phyloP scores from a whole-genome alignment of 139 green algal species.

The Picochlorum sp. region DNA sequence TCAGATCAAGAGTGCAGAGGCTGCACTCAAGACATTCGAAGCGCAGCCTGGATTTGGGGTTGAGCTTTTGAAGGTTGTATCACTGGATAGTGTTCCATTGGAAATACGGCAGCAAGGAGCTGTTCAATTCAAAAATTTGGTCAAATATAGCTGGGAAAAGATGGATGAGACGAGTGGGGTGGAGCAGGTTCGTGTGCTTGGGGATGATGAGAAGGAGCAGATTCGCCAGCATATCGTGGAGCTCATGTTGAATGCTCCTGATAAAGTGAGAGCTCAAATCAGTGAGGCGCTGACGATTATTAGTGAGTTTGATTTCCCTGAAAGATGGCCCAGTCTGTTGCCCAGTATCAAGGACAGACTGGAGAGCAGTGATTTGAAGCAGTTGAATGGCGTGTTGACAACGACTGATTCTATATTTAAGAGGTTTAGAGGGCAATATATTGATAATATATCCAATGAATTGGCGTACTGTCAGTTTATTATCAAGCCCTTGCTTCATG shows the following conservation, averaged over 20 bases:
- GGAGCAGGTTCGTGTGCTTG: background rate
- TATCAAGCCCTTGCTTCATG: constrained; percentile 43
- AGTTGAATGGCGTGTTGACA: constrained; percentile 72
- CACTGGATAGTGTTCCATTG: constrained; percentile 37
- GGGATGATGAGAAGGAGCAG: constrained; percentile 44
- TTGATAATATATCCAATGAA: constrained; percentile 53
- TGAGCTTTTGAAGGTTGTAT: constrained; percentile 60
- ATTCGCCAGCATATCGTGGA: constrained; percentile 76
- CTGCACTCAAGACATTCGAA: constrained; percentile 52
- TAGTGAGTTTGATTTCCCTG: constrained; percentile 83
- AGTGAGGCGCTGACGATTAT: constrained; percentile 91
- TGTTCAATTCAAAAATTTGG: constrained; percentile 96
- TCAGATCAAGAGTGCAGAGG: constrained; percentile 71
- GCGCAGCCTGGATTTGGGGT: constrained; percentile 64
- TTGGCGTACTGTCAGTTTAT: constrained; percentile 77
- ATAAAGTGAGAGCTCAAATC: constrained; percentile 68
- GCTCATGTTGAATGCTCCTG: constrained; percentile 82
- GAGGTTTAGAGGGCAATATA: constrained; percentile 69
- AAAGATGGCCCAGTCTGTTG: constrained; percentile 75
- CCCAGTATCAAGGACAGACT: constrained; percentile 80
- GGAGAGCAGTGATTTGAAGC: constrained; percentile 34
- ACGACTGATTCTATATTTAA: constrained; percentile 96
- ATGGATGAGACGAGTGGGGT: constrained; percentile 5
- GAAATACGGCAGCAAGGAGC: constrained; percentile 80
- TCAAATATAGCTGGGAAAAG: constrained; percentile 82